Conservation (phyloP, 768 basidiomycete genomes). For the Phlegmacium glaucopus region DNA sequence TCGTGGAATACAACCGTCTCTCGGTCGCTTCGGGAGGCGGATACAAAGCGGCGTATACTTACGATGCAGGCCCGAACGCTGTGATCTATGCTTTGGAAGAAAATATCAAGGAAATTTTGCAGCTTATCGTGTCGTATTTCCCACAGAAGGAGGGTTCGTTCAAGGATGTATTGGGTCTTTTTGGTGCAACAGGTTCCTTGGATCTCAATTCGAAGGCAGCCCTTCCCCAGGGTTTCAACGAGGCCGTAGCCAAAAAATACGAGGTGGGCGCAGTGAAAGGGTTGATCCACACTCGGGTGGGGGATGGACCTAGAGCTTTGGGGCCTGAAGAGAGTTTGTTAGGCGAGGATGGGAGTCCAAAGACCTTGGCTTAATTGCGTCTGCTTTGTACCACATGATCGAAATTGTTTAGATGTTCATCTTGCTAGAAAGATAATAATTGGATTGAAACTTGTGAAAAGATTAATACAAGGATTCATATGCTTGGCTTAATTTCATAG, state of each 20-base stretch:
- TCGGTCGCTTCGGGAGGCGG: constrained; percentile 50
- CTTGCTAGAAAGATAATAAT: too few relatives aligned
- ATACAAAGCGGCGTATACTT: constrained; percentile 94
- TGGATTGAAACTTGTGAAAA: too few relatives aligned
- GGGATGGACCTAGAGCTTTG: constrained; percentile 83
- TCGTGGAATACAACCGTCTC: constrained; percentile 91
- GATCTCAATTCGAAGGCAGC: constrained; percentile 43
- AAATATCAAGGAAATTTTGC: constrained; percentile 75
- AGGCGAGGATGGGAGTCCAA: constrained; percentile 67
- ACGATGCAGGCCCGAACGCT: constrained; percentile 97
- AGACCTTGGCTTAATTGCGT: constrained; percentile 32
- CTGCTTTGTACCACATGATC: too few relatives aligned
- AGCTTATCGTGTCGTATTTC: constrained; percentile 80
- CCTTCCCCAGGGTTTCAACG: constrained; percentile 73
- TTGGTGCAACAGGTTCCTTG: constrained; percentile 34
- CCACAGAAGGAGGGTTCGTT: constrained; percentile 70
- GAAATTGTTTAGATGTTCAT: too few relatives aligned
- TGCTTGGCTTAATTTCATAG: too few relatives aligned
- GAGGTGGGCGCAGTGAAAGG: constrained; percentile 78
- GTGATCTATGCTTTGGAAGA: constrained; percentile 88
- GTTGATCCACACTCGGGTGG: constrained; percentile 90
- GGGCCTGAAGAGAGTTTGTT: constrained; percentile 62
- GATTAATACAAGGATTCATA: too few relatives aligned
- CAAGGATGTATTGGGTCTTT: constrained; percentile 71
- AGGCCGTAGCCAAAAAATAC: constrained; percentile 68